Percentiles rank a stretch among this genome's conserved stretches.
phyloP scores from a whole-genome alignment of 768 basidiomycete species.

The Lactarius vividus region DNA sequence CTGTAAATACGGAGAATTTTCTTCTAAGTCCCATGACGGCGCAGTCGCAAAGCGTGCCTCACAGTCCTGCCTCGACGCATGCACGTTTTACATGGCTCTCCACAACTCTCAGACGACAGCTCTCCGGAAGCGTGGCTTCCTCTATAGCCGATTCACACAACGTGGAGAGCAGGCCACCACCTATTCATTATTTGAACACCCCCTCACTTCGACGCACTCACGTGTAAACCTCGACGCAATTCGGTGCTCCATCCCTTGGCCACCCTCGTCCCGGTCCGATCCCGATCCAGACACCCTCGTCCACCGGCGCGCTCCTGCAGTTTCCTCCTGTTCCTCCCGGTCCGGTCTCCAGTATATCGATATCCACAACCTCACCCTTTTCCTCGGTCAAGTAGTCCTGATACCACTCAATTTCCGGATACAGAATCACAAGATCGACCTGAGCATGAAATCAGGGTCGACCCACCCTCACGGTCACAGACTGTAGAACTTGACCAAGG shows the following conservation, averaged over 20 bases:
- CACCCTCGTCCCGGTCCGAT: background rate
- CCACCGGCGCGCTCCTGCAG: too few relatives aligned
- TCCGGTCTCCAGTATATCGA: too few relatives aligned
- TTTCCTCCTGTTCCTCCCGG: too few relatives aligned
- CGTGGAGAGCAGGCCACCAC: background rate
- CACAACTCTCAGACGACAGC: background rate
- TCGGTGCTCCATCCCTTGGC: background rate
- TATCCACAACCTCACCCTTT: background rate
- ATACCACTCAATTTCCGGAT: background rate
- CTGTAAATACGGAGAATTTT: background rate
- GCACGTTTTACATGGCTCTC: background rate
- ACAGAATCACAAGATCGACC: too few relatives aligned
- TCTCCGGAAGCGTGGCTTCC: background rate
- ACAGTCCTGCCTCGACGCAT: background rate
- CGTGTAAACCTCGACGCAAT: slow-evolving; percentile 5
- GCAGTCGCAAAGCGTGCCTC: background rate
- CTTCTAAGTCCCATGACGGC: background rate
- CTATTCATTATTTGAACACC: background rate
- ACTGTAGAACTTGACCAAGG: too few relatives aligned
- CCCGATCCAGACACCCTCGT: too few relatives aligned
- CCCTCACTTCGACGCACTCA: background rate
- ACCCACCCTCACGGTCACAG: background rate
- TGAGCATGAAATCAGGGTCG: background rate
- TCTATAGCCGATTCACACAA: background rate
- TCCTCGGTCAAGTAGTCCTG: background rate